These are phyloP conservation scores for Leishmania aethiopica DNA, from an alignment of 208 protist genomes.

Conservation along the genomic window DNA sequence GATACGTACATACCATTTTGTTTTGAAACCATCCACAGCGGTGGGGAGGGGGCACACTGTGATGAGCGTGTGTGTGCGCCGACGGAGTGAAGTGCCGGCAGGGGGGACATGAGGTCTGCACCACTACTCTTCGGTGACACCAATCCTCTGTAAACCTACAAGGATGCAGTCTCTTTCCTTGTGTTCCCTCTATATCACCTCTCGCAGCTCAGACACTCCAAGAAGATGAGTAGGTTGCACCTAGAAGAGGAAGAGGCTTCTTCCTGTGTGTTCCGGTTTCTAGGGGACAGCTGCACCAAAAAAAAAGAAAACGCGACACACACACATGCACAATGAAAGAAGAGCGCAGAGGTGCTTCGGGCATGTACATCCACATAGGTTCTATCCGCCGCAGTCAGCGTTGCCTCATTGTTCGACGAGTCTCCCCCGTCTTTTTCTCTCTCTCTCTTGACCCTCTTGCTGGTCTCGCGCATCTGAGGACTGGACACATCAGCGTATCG, in stretches of 20 bases:
- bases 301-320: background rate
- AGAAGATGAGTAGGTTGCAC: background rate
- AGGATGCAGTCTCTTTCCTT: background rate
- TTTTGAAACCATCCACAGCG: background rate
- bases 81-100: background rate
- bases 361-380: background rate
- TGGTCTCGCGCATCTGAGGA: background rate
- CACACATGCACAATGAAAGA: conserved; percentile 4
- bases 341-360: background rate
- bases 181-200: background rate
- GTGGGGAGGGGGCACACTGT: background rate
- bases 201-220: background rate
- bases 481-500: background rate
- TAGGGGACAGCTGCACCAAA: background rate
- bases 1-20: background rate
- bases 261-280: background rate
- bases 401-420: background rate
- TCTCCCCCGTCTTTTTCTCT: background rate
- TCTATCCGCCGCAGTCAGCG: background rate
- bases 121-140: background rate
- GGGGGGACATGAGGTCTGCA: background rate
- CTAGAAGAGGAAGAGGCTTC: background rate
- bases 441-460: background rate
- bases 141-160: background rate
- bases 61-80: background rate